phyloP scores from a whole-genome alignment of 768 basidiomycete species.

The Serpula lacrymans region DNA sequence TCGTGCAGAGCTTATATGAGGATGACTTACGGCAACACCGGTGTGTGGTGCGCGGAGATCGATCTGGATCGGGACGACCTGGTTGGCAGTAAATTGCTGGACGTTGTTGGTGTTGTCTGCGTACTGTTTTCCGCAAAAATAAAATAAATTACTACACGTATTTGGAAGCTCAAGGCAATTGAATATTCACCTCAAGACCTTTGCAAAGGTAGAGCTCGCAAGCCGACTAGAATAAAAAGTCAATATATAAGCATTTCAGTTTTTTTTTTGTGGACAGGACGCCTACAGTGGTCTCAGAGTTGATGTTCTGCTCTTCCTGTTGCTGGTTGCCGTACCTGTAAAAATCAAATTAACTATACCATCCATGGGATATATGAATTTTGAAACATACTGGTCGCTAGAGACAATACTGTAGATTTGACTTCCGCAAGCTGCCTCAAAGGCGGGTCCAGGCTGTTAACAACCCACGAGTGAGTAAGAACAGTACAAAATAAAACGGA shows the following conservation, averaged over 20 bases:
- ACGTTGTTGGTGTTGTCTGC: background rate
- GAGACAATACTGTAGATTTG: constrained; percentile 17
- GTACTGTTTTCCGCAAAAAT: background rate
- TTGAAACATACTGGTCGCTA: constrained; percentile 27
- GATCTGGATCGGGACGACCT: constrained; percentile 1
- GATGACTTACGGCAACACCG: constrained; percentile 1
- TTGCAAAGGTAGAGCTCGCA: background rate
- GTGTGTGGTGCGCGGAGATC: constrained; percentile 1
- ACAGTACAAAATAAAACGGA: background rate
- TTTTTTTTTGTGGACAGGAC: no score
- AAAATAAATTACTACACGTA: background rate
- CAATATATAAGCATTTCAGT: no score
- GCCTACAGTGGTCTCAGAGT: constrained; percentile 1
- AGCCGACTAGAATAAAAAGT: background rate
- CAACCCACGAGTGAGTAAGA: background rate
- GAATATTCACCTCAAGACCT: background rate
- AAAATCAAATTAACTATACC: background rate
- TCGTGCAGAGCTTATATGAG: no score
- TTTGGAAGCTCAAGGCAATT: background rate
- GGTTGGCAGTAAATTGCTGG: background rate
- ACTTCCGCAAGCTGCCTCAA: constrained; percentile 29
- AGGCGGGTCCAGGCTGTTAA: constrained; percentile 27
- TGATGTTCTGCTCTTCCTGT: background rate
- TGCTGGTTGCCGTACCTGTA: constrained; percentile 1
- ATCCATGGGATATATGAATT: background rate